Evolutionary conservation across 768 basidiomycete species (phyloP).

Genomic region (Tulasnella sp.): DNA sequence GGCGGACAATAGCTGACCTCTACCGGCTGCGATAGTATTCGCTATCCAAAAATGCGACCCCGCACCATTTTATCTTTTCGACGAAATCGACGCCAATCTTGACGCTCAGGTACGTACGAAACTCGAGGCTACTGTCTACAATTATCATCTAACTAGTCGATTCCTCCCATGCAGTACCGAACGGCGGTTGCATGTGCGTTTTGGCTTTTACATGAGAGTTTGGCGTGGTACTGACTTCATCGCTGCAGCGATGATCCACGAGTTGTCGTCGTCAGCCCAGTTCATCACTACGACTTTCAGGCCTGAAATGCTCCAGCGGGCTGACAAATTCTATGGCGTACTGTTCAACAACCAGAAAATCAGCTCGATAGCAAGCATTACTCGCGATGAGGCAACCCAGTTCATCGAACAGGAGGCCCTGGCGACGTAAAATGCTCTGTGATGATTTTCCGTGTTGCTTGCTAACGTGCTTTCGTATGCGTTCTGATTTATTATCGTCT

Average conservation of each 20-base stretch:
- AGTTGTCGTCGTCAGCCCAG: conserved; percentile 76
- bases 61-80: conserved; percentile 98
- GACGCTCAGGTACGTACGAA: conserved; percentile 43
- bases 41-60: conserved; percentile 99
- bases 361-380: conserved; percentile 79
- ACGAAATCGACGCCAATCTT: conserved; percentile 98
- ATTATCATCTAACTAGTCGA: neutral
- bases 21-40: conserved; percentile 54
- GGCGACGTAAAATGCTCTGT: conserved; percentile 21
- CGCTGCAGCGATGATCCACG: conserved; percentile 79
- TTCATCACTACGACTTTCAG: conserved; percentile 99
- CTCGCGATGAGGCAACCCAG: conserved; percentile 82
- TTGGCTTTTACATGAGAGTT: neutral
- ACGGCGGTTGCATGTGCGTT: conserved; percentile 87
- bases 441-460: neutral
- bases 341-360: conserved; percentile 94
- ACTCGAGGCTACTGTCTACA: neutral
- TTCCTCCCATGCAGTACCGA: conserved; percentile 75
- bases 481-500: neutral
- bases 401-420: conserved; percentile 60
- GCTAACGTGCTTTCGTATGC: neutral
- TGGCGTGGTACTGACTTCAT: neutral
- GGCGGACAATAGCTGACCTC: neutral
- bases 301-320: conserved; percentile 91
- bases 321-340: conserved; percentile 96